Evolutionary conservation across 2,329 filamentous ascomycete genomes (phyloP).

Genomic region (Apiospora koreana): DNA sequence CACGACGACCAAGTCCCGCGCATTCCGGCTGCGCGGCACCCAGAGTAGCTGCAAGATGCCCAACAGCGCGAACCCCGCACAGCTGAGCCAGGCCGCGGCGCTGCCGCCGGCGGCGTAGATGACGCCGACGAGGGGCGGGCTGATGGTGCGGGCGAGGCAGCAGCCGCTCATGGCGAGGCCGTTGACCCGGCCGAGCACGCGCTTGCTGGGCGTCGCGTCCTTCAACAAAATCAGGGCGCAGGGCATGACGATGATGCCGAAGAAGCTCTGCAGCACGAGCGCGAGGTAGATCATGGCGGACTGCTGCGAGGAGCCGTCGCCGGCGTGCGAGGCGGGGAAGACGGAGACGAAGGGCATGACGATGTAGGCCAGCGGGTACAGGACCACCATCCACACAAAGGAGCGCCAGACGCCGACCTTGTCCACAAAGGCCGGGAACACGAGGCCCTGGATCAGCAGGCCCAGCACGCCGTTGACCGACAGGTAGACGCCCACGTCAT

Average conservation of each 20-base stretch:
- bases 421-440: constrained; percentile 67
- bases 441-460: constrained; percentile 69
- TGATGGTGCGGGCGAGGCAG: constrained; percentile 69
- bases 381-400: constrained; percentile 63
- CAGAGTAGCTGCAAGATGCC: constrained; percentile 32
- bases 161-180: constrained; percentile 71
- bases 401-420: constrained; percentile 68
- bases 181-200: constrained; percentile 69
- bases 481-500: constrained; percentile 69
- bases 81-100: constrained; percentile 43
- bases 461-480: constrained; percentile 71
- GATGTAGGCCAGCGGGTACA: constrained; percentile 69
- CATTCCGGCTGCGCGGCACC: constrained; percentile 31
- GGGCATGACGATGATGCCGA: constrained; percentile 69
- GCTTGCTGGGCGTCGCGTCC: constrained; percentile 65
- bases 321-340: constrained; percentile 42
- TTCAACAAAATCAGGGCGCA: constrained; percentile 72
- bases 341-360: constrained; percentile 68
- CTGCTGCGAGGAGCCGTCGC: constrained; percentile 37
- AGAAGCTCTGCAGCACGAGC: constrained; percentile 64
- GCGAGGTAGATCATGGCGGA: constrained; percentile 67
- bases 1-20: constrained; percentile 21
- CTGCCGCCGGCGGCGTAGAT: constrained; percentile 63
- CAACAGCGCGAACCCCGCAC: constrained; percentile 29
- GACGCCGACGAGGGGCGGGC: constrained; percentile 67